Evolutionary conservation across 2,329 filamentous ascomycete species (phyloP).

Genomic region (Onygena corvina): DNA sequence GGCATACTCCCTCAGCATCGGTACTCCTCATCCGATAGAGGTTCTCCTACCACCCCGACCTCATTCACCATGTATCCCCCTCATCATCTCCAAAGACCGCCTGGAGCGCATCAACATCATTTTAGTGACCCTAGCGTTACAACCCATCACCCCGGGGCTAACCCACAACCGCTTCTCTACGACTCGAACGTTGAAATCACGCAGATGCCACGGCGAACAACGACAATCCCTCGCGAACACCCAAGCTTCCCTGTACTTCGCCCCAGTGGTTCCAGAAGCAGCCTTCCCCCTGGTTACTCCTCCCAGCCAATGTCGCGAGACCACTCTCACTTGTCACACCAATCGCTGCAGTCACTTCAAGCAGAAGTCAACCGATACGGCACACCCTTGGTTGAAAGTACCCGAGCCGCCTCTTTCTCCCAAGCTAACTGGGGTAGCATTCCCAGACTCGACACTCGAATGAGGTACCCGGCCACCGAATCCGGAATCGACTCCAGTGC

Average conservation of each 20-base stretch:
- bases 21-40: conserved; percentile 2
- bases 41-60: not conserved
- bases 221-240: conserved; percentile 7
- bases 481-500: conserved; percentile 10
- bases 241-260: conserved; percentile 3
- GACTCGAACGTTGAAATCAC: conserved; percentile 27
- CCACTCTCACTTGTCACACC: conserved; percentile 19
- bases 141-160: not conserved
- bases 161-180: conserved; percentile 22
- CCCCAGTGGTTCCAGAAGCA: conserved; percentile 3
- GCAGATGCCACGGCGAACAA: conserved; percentile 17
- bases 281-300: conserved; percentile 19
- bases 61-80: conserved; percentile 3
- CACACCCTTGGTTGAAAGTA: not conserved
- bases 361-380: conserved; percentile 16
- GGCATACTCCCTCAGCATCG: conserved; percentile 3
- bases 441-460: conserved; percentile 7
- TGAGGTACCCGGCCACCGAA: conserved; percentile 8
- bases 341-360: conserved; percentile 18
- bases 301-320: conserved; percentile 24
- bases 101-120: not conserved
- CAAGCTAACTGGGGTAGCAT: not conserved
- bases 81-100: not conserved
- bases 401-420: conserved; percentile 7
- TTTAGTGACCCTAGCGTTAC: not conserved